Evolutionary conservation across 2,329 filamentous ascomycete genomes (phyloP), one percentile per base, ranked within the genome.

Genomic region (Cercospora canescens): DNA sequence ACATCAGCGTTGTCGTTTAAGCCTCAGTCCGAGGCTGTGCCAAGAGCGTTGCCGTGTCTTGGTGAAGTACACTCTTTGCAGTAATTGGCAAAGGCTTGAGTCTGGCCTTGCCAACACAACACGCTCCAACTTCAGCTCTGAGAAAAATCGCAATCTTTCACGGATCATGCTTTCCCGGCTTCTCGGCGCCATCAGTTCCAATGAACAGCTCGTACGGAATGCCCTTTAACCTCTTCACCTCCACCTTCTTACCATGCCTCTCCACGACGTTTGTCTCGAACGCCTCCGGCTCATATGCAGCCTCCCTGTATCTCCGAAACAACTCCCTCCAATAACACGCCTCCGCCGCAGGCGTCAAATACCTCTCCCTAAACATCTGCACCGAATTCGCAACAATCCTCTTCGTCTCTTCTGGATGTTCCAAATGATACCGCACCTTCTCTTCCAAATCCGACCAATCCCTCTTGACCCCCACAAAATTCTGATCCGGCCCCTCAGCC

Each of bases 301-400:
- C 70, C 34, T 69, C 63, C 2, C 52, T 61, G 63, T 70, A 74
- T 3, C 60, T 68, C 21, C 59, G n/a, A 12, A 74, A 62, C 61
- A 74, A 28, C 16, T 56, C 37, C 34, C 62, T 28, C 62, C 58
- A 67, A 21, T 60, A 62, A 60, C 74, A 75, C 16, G 70, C 64
- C 34, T 70, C 70, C 2, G 74, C 74, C 5, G 74, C 71, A 21
- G 68, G 64, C 4, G 71, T 73, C 30, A 86, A 75, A 70, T 86
- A 86, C 3, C 82, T 76, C 69, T 86, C 83, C 2, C 84, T 79
- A 70, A 86, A 86, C 16, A 79, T 81, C 48, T 72, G 72, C 6
- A 82, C 79, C 3, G 78, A 79, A 69, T 86, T 85, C 30, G 81
- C 75, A 14, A 85, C 85, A 61, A 88, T 85, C 35, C 73, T 74